phyloP scores from a whole-genome alignment of 2,329 filamentous ascomycete species.

The Raffaelea ambrosiae region DNA sequence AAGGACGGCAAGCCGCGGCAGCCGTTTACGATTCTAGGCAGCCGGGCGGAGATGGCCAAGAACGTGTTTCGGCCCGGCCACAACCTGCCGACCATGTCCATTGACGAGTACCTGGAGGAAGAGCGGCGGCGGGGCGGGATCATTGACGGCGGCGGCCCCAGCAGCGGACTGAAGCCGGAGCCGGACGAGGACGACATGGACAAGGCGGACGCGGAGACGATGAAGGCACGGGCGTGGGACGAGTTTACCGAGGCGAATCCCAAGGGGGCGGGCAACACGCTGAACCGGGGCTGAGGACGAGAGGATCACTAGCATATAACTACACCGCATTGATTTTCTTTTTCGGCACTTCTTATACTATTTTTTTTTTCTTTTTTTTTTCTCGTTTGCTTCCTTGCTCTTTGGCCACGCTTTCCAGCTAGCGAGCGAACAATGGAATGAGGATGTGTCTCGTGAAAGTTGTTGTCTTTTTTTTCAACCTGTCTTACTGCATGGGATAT shows the following conservation, averaged over 20 bases:
- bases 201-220: conserved; percentile 80
- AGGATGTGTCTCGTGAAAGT: no score
- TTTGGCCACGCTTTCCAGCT: no score
- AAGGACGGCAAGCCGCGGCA: conserved; percentile 75
- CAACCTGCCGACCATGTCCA: conserved; percentile 92
- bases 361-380: not conserved
- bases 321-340: not conserved
- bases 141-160: conserved; percentile 80
- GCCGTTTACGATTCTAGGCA: conserved; percentile 80
- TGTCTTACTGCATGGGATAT: no score
- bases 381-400: no score
- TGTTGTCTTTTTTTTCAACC: no score
- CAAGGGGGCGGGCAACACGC: conserved; percentile 71
- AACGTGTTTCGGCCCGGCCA: conserved; percentile 87
- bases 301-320: no score
- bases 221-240: conserved; percentile 93
- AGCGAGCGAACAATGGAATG: no score
- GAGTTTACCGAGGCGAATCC: conserved; percentile 88
- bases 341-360: not conserved
- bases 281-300: conserved; percentile 57
- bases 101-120: conserved; percentile 95
- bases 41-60: conserved; percentile 63
- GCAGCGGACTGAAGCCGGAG: conserved; percentile 58
- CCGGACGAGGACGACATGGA: conserved; percentile 85
- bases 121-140: conserved; percentile 78